phyloP scores from a whole-genome alignment of 2,329 filamentous ascomycete genomes.

The Chrysoporthe deuterocubensis region DNA sequence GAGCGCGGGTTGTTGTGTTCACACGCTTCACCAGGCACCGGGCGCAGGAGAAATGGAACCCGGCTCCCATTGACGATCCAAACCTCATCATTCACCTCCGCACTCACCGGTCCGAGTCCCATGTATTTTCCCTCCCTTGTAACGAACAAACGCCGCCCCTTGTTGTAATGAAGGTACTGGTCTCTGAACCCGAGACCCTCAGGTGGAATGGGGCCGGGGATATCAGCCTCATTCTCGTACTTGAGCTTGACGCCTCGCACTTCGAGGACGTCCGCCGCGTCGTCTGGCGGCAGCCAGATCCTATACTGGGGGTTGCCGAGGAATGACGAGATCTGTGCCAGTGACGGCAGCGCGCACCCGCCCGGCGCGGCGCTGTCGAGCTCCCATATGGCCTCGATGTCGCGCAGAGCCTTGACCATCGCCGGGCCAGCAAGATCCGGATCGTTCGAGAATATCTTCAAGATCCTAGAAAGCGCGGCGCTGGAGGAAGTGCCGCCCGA shows the following conservation, averaged over 20 bases:
- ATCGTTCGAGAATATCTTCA: neutral
- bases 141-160: neutral
- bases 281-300: neutral
- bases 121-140: neutral
- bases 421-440: too few relatives aligned
- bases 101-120: neutral
- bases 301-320: neutral
- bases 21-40: neutral
- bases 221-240: neutral
- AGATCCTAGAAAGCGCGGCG: neutral
- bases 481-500: neutral
- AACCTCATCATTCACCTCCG: neutral
- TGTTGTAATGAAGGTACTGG: conserved; percentile 1
- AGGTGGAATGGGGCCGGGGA: neutral
- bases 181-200: neutral
- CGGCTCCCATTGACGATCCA: neutral
- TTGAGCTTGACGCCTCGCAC: neutral
- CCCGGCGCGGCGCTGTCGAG: neutral
- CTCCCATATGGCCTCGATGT: neutral
- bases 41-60: neutral
- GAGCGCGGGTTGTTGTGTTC: neutral
- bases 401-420: neutral
- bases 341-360: neutral
- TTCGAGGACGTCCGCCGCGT: neutral
- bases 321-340: neutral